Evolutionary conservation across 768 basidiomycete genomes (phyloP), one percentile per base, ranked within the genome.

Genomic region (Leucogyrophana mollusca): DNA sequence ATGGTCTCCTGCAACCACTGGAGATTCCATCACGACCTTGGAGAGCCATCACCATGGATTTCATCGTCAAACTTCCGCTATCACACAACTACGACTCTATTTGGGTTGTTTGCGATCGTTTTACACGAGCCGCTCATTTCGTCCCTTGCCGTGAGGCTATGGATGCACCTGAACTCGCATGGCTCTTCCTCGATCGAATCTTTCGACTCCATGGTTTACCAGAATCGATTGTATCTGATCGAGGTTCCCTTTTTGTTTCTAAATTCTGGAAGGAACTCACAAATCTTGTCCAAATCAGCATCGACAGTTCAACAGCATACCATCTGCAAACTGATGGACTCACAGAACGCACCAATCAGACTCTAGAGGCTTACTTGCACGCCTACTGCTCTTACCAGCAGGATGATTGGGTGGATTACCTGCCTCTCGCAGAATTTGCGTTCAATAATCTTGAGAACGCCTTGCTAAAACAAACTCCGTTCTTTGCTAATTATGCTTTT

Each of bases 311-410:
- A 3, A 73, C 72, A 0, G 69, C 71, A 0, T 77, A 70, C 47
- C 77, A 78, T 38, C 74, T 73, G 0, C 64, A 76, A 53, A 68
- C 71, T 3, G 67, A 76, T 43, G 62, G 67, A 42, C 64, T 60
- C 22, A 70, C 69, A 0, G 70, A 73, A 53, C 50, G 64, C 14
- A 58, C 56, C 16, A 74, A 72, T 41, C 64, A 71, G 50, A 63
- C 58, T 3, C 55, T 74, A 8, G 68, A 73, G 40, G 52, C 59
- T 0, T 72, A 72, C 45, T 59, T 78, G 8, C 61, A 61, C 9
- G 49, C 59, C 23, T 73, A 66, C 39, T 54, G 45, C 41, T 64
- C 56, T 0, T 70, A 69, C 33, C 64, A 72, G 20, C 76, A 76
- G 46, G 68, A 74, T 43, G 57, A 75, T 46, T 75, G 72, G 73